Percentiles rank a stretch among this genome's conserved stretches.
Conservation (phyloP, 495 filamentous ascomycete genomes). For the Terfezia boudieri region DNA sequence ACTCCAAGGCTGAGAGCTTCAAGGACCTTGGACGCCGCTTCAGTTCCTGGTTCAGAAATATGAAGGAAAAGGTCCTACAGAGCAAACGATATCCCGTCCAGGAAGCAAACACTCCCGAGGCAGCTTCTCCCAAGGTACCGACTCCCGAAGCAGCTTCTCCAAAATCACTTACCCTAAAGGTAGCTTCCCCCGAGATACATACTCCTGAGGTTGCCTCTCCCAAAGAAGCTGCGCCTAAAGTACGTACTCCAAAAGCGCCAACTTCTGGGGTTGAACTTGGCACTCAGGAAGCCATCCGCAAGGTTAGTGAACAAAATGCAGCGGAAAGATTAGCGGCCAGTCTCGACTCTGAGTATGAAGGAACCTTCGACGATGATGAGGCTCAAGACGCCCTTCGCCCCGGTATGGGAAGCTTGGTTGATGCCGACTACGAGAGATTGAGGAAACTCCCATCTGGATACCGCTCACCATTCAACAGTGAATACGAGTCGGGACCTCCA, state of each 20-base stretch:
- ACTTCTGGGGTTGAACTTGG: too few relatives aligned
- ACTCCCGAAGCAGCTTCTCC: too few relatives aligned
- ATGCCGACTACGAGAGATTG: not conserved
- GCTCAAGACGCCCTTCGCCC: not conserved
- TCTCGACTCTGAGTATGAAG: not conserved
- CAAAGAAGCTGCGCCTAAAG: too few relatives aligned
- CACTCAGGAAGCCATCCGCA: too few relatives aligned
- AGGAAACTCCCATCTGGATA: not conserved
- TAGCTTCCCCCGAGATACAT: too few relatives aligned
- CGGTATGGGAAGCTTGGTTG: not conserved
- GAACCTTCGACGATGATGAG: not conserved
- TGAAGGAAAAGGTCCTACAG: not conserved
- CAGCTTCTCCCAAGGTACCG: too few relatives aligned
- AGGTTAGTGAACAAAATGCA: too few relatives aligned
- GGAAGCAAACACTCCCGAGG: not conserved
- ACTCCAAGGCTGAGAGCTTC: not conserved
- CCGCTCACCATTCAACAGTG: not conserved
- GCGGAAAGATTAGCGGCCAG: not conserved
- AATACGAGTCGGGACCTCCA: not conserved
- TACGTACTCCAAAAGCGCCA: too few relatives aligned
- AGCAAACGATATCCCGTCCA: not conserved
- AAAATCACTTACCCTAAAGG: too few relatives aligned
- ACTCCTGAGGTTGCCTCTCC: too few relatives aligned
- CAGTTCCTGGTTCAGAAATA: not conserved
- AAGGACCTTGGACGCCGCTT: not conserved